Conservation (phyloP, 2,329 filamentous ascomycete genomes). For the Paecilomyces formosus region DNA sequence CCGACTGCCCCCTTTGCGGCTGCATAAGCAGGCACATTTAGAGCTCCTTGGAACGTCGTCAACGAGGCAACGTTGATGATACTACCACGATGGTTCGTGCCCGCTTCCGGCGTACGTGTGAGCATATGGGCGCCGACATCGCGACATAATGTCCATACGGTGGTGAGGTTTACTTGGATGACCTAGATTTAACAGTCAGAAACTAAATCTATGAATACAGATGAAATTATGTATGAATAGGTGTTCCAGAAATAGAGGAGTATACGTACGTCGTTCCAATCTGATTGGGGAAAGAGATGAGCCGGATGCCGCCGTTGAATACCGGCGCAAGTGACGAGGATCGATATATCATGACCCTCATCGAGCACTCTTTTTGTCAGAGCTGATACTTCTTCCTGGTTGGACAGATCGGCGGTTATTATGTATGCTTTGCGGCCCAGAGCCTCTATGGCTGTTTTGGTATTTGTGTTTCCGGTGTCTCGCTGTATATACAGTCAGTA, state of each 20-base stretch:
- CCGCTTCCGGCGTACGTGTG: conserved; percentile 19
- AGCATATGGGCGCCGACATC: conserved; percentile 30
- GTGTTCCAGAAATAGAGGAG: too few relatives aligned
- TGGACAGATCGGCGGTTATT: conserved; percentile 36
- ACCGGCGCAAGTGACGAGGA: conserved; percentile 79
- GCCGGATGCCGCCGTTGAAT: conserved; percentile 74
- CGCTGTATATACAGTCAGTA: conserved; percentile 31
- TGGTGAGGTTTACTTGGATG: conserved; percentile 76
- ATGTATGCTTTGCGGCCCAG: conserved; percentile 35
- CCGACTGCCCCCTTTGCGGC: conserved; percentile 78
- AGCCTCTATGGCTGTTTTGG: conserved; percentile 32
- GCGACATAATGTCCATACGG: conserved; percentile 58
- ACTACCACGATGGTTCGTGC: conserved; percentile 19
- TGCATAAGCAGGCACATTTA: conserved; percentile 83
- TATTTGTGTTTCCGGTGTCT: conserved; percentile 42
- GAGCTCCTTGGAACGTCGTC: conserved; percentile 75
- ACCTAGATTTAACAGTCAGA: conserved; percentile 41
- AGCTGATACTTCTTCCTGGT: conserved; percentile 31
- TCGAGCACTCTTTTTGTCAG: conserved; percentile 32
- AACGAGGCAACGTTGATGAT: conserved; percentile 83
- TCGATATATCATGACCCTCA: conserved; percentile 55
- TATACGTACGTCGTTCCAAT: conserved; percentile 61
- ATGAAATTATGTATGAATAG: neutral
- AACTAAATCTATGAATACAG: neutral
- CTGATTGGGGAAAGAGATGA: conserved; percentile 64